Evolutionary conservation across 2,329 filamentous ascomycete genomes (phyloP).

Genomic region (Diaporthe citrichinensis): DNA sequence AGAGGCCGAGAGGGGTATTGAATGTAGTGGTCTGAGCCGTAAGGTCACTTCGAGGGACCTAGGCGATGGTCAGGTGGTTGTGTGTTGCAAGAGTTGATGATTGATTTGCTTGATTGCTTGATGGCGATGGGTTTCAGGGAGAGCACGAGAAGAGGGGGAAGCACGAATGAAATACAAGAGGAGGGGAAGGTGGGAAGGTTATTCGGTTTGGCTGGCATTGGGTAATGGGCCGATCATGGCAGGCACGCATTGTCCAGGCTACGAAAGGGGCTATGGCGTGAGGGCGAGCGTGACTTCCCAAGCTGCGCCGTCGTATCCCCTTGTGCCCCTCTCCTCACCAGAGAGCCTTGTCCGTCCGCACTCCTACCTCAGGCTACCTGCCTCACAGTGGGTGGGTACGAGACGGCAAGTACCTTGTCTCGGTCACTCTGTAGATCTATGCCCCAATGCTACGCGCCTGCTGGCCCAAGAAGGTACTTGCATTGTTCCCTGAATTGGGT

Average conservation of each 20-base stretch:
- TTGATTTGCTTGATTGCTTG: constrained; percentile 1
- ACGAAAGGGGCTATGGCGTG: constrained; percentile 38
- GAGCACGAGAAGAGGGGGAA: constrained; percentile 39
- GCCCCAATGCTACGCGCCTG: neutral
- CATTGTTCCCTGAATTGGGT: constrained; percentile 30
- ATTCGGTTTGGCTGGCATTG: constrained; percentile 33
- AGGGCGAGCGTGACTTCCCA: constrained; percentile 33
- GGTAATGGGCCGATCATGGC: constrained; percentile 29
- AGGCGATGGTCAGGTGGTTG: neutral
- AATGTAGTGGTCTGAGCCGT: neutral
- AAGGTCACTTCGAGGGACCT: neutral
- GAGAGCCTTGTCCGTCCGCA: neutral
- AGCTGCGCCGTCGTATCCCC: constrained; percentile 8
- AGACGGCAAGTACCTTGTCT: constrained; percentile 7
- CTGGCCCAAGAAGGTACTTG: neutral
- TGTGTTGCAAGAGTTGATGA: constrained; percentile 2
- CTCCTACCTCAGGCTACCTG: neutral
- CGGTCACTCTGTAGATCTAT: neutral
- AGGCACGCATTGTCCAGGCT: constrained; percentile 39
- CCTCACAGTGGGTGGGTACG: neutral
- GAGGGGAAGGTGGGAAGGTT: constrained; percentile 40
- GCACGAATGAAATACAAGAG: constrained; percentile 34
- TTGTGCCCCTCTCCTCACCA: constrained; percentile 16
- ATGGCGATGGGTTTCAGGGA: constrained; percentile 10
- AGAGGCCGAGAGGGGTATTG: neutral